Evolutionary conservation across 164 flowering plant species (phyloP), one percentile per base, ranked within the genome.

Genomic region (Dillenia suffruticosa): DNA sequence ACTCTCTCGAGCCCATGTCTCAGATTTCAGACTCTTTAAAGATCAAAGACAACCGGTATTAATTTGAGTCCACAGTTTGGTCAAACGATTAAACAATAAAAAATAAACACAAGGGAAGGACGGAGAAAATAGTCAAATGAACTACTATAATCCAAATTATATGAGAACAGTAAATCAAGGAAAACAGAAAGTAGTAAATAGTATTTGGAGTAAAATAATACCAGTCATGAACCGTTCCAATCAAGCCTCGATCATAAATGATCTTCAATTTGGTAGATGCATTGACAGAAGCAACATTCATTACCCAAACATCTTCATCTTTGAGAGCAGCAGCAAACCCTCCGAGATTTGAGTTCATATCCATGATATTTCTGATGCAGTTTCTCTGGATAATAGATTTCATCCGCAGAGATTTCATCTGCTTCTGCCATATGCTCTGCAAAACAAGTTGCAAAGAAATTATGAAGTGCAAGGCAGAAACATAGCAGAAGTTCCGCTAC

Each of bases 161-260:
- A 26, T 26, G 3, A 26, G 32, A 26, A 26, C 2, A n/a, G 12
- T 13, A 57, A 10, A 44, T 12, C 46, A 59, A 46, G 32, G 19
- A 1, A 13, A 56, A 54, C 16, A 22, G 49, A 50, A 46, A 9
- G 8, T 8, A 49, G 24, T 52, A 43, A 46, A 17, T 14, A 45
- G n/a, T 26, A 32, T 46, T 46, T 40, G 54, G 56, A 62, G 4
- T 57, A 55, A 53, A 65, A 58, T 47, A 73, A 17, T 80, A 89
- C 96, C 96, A 89, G 72, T 89, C 87, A 72, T 89, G 96, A 55
- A 83, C 81, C 14, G 90, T 78, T 69, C 96, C 96, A 68, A 89
- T 77, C 43, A 89, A 66, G 62, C 93, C 91, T 53, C 96, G 79
- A 55, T 89, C 96, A 68, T 84, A 87, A 63, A 87, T 73, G 16